Evolutionary conservation across 1,284 basidiomycete species (phyloP), one percentile per base, ranked within the genome.

Genomic region (Trametes polyzona): DNA sequence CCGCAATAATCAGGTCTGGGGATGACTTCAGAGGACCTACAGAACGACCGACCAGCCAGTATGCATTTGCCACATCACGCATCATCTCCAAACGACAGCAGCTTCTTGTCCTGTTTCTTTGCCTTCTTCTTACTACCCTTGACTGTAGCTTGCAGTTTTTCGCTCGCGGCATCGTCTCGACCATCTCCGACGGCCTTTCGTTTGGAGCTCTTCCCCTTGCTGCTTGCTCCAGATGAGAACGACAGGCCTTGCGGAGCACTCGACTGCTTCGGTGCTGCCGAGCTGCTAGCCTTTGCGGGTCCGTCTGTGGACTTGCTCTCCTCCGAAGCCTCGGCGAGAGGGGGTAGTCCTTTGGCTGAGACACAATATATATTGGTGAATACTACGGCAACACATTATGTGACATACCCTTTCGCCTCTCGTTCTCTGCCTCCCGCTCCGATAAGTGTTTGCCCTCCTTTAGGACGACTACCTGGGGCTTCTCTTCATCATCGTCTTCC

Each of bases 391-490:
- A 41, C 32, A 10, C 36, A 51, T 39, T 23, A 57, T 37, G 21
- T 29, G 21, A 33, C n/a, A 19, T 67, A 93, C 93, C 90, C 79
- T 82, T 84, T 48, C 90, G 81, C 52, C 83, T 79, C 67, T 92
- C 83, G 65, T 90, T 87, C 77, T 91, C 89, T 2, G 81, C 92
- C 67, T 95, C 90, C 48, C 81, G 73, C 58, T 81, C 85, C 3
- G 80, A 86, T 47, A 95, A 75, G 74, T 95, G 93, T 67, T 92
- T 93, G 26, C 93, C 93, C 65, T 89, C 84, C 68, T 83, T 91
- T 63, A 95, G 70, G 9, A 95, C 93, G 1, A 95, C 90, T 3
- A 95, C 84, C 69, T 92, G 90, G 8, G 93, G 93, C 62, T 82
- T 86, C 73, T 95, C 93, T 63, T 95, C 93, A 0, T 72, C 83